Base-by-base conservation (phyloP, 768 basidiomycete species). In the Lactarius vividus region DNA sequence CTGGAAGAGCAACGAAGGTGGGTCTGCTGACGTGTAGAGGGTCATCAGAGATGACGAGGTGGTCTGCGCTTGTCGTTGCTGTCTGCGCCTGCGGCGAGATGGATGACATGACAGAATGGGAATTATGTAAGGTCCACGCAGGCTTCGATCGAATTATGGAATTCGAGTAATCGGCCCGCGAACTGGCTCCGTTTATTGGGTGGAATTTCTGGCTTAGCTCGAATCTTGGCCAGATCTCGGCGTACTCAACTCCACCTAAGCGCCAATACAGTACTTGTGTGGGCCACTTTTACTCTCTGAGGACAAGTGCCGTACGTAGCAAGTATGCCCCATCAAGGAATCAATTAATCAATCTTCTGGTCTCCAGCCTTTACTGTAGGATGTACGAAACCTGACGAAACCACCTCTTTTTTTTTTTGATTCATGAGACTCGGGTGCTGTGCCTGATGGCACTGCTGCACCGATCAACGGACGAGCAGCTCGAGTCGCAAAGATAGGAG, bases 31-130 rank as follows among this genome's bases (percentile, higher is more conserved):
- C 88, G 74, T 89, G 88, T 29, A 82, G 77, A 28, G 86, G 86
- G 75, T 89, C 85, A 3, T 76, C 73, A 18, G 88, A 90, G 35
- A 76, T 76, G 5, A 90, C 83, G 20, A 90, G 81, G 11, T 76
- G 74, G 70, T 88, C 87, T 10, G 77, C 64, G 20, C n/a, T 26
- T 15, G 49, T 15, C 18, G 10, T 64, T n/a, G 59, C 18, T 44
- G 28, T 57, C 46, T 65, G 59, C 23, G 7, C 18, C 29, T 5
- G 23, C 4, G n/a, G 23, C 4, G n/a, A 4, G 15, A 11, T 20
- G 28, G 39, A 39, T 57, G 57, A 61, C 49, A 61, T 61, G 23
- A 7, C 20, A 55, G 16, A 55, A 23, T 26, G 3, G 4, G 13
- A 26, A 52, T 52, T 52, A 52, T 28, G 49, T 52, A 26, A 52